Evolutionary conservation across 441 rosid genomes (phyloP), one percentile per base, ranked within the genome.

Genomic region (Kokia cookei): DNA sequence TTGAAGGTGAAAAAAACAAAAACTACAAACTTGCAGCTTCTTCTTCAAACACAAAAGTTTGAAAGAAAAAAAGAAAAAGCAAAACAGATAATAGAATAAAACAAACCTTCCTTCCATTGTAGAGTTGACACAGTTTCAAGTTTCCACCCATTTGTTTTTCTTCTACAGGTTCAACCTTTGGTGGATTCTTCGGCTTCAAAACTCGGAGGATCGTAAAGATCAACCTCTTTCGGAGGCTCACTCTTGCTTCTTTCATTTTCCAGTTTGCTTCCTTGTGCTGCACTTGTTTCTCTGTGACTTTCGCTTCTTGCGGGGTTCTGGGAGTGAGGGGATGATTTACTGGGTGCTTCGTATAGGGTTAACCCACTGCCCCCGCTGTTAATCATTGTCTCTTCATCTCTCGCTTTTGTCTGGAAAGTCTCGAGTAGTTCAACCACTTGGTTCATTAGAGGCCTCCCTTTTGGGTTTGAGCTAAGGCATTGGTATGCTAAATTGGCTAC

Each of bases 401-500:
- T 75, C 53, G 58, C 71, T 5, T 70, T 82, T 2, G 85, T 76
- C 76, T 87, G 89, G 67, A 86, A 82, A 65, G 79, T 75, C 84
- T 90, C 97, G 0, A 96, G 98, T 45, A 88, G 74, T 84, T 88
- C 93, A 19, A 96, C 99, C 75, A 88, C 98, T 75, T 90, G 89
- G 77, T 75, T 93, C 98, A 96, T 96, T 9, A 86, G 79, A 10
- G 99, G 99, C 70, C 99, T 89, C 59, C 97, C 97, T 85, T 96
- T 96, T 0, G 99, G 99, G 78, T 96, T 96, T 80, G 90, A 97
- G 87, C 98, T 91, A n/a, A 96, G 90, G 85, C 99, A 96, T 75
- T 89, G 89, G 86, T 90, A 87, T 0, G 97, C 97, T 77, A 96
- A 78, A 76, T 76, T 83, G 7, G 97, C 92, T 59, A 93, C 98